Conservation (phyloP, 768 basidiomycete species). For the Pleurotus platypus region DNA sequence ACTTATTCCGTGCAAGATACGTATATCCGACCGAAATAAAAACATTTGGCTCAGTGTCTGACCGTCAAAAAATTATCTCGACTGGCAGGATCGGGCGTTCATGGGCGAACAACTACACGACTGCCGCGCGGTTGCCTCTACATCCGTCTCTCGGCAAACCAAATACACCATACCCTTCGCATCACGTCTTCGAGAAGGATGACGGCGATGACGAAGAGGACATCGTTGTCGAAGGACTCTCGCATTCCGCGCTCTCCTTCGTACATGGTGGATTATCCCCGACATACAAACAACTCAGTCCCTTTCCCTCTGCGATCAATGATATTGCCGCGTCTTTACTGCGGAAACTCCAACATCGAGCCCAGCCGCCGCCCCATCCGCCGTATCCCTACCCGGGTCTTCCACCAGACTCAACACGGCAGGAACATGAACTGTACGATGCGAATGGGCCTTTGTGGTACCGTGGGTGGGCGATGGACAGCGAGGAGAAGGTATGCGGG, state of each 20-base stretch:
- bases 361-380: slow-evolving; percentile 76
- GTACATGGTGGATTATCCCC: slow-evolving; percentile 91
- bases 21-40: slow-evolving; percentile 79
- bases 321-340: slow-evolving; percentile 67
- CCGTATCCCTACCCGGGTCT: slow-evolving; percentile 73
- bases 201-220: slow-evolving; percentile 27
- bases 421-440: slow-evolving; percentile 72
- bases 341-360: slow-evolving; percentile 59
- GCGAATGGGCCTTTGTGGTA: slow-evolving; percentile 91
- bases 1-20: slow-evolving; percentile 49
- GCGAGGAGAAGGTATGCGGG: slow-evolving; percentile 65
- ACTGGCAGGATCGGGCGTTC: slow-evolving; percentile 75
- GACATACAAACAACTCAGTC: slow-evolving; percentile 66
- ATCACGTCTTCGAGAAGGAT: slow-evolving; percentile 19
- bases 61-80: slow-evolving; percentile 71
- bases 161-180: slow-evolving; percentile 54
- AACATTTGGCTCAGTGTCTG: slow-evolving; percentile 71
- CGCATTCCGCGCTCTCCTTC: slow-evolving; percentile 83
- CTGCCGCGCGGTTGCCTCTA: slow-evolving; percentile 76
- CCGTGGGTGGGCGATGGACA: slow-evolving; percentile 83
- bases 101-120: slow-evolving; percentile 86
- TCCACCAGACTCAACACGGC: slow-evolving; percentile 58
- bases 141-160: slow-evolving; percentile 67
- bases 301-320: slow-evolving; percentile 86
- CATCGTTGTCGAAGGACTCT: slow-evolving; percentile 30